Base-by-base conservation (phyloP, 1,139 yeast species). In the Eremothecium cymbalariae region DNA sequence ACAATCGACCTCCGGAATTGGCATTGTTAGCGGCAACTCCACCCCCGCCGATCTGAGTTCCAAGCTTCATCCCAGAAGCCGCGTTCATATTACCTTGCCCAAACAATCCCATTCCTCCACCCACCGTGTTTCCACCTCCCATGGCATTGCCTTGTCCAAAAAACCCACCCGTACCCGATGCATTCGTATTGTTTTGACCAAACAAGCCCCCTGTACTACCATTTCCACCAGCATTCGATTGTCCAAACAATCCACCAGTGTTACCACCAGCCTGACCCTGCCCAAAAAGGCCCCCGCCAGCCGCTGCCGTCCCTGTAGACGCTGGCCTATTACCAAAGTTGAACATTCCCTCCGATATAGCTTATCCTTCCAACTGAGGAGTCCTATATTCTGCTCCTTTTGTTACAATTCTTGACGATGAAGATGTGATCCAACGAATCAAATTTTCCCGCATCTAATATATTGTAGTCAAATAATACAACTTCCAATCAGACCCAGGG, bases 221-320 rank as follows among this genome's bases (percentile, higher is more conserved):
- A 21, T 32, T 37, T 15, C 34, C 40, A 12, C 24, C 38, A 28
- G 43, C 40, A 29, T 35, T 43, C 41, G 31, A 43, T 28, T 38
- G 42, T 9, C 67, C 67, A 55, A 70, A 68, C 11, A 68, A 45
- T 0, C 72, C 68, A 15, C 70, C 66, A 25, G 49, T 37, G 17
- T 34, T 21, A 9, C 23, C 30, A 9, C 20, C 28, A 11, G 20
- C 29, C n/a, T 25, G 18, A 4, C 27, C 8, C 23, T 38, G 31
- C 24, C 44, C 25, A 32, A 18, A 23, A 21, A 33, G 32, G 9
- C 37, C 35, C 2, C 28, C 25, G 22, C 34, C 30, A 13, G 23
- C 21, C n/a, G 11, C 19, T n/a, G 32, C 31, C 4, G 20, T 16
- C 39, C 19, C 44, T 18, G 33, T 31, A 33, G 36, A 25, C n/a